Evolutionary conservation across 225 moss, liverwort and hornwort species (phyloP).

Genomic region (Ulota crispa): DNA sequence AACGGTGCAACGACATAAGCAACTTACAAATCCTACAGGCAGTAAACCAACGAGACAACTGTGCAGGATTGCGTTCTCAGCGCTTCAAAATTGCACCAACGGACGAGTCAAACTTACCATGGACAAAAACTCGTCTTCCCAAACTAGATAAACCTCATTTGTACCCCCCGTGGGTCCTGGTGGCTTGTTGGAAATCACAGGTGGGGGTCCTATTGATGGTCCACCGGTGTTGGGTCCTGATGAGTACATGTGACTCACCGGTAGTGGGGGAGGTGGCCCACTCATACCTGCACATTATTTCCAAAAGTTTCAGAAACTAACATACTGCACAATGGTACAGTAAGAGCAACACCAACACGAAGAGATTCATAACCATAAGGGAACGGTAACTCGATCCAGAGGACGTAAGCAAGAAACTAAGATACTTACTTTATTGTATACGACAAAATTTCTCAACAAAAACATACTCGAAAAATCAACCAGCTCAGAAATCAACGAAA

Average conservation of each 20-base stretch:
- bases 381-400: neutral
- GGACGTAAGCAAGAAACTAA: neutral
- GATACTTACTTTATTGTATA: too few species aligned
- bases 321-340: neutral
- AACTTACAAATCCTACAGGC: neutral
- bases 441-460: too few species aligned
- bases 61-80: neutral
- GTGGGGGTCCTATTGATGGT: slow-evolving; percentile 95
- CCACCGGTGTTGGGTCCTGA: slow-evolving; percentile 93
- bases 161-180: slow-evolving; percentile 54
- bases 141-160: slow-evolving; percentile 94
- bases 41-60: neutral
- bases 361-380: neutral
- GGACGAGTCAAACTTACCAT: slow-evolving; percentile 53
- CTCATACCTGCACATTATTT: slow-evolving; percentile 39
- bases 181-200: slow-evolving; percentile 95
- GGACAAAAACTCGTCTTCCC: slow-evolving; percentile 89
- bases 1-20: neutral
- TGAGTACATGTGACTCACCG: slow-evolving; percentile 86
- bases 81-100: neutral
- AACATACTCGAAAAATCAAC: neutral
- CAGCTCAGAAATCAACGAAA: neutral
- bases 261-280: slow-evolving; percentile 58
- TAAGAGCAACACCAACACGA: neutral
- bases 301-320: neutral